These are phyloP conservation scores for Phytophthora rubi DNA, from an alignment of 352 stramenopile genomes.

Conservation along the genomic window DNA sequence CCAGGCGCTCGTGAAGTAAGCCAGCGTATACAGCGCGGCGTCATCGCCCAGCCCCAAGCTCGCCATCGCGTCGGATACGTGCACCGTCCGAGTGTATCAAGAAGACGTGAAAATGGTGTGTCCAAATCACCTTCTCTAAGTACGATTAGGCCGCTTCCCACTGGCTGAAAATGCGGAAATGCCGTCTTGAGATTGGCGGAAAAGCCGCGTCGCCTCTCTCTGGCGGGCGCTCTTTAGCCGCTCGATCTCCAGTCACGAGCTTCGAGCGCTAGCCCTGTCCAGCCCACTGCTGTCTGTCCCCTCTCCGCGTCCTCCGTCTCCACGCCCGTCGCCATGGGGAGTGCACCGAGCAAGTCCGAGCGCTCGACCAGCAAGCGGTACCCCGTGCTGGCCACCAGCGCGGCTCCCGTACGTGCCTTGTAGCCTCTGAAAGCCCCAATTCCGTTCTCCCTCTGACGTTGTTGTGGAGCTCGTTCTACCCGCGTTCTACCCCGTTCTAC, in stretches of 20 bases:
- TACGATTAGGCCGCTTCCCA: conserved; percentile 2
- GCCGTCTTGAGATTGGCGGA: conserved; percentile 10
- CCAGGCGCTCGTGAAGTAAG: conserved; percentile 62
- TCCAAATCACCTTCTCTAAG: conserved; percentile 18
- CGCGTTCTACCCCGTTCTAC: too few species aligned
- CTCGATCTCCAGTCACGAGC: conserved; percentile 41
- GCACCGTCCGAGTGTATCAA: background rate
- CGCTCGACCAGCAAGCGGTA: conserved; percentile 34
- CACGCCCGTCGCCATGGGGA: conserved; percentile 52
- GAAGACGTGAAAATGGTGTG: conserved; percentile 14
- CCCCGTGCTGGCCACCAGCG: conserved; percentile 76
- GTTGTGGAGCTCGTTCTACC: background rate
- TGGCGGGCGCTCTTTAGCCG: conserved; percentile 23
- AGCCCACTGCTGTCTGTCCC: conserved; percentile 15
- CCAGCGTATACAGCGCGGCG: conserved; percentile 46
- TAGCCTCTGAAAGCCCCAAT: background rate
- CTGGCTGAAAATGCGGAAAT: conserved; percentile 4
- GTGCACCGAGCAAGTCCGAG: conserved; percentile 47
- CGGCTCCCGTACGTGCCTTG: conserved; percentile 52
- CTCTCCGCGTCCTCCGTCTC: conserved; percentile 11
- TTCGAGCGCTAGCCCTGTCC: conserved; percentile 6
- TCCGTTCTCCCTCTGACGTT: background rate
- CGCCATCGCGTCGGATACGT: conserved; percentile 14
- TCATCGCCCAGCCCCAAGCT: conserved; percentile 17
- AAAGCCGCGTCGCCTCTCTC: conserved; percentile 13